Conservation (phyloP, 345 rosid genomes). For the Linum tenue region DNA sequence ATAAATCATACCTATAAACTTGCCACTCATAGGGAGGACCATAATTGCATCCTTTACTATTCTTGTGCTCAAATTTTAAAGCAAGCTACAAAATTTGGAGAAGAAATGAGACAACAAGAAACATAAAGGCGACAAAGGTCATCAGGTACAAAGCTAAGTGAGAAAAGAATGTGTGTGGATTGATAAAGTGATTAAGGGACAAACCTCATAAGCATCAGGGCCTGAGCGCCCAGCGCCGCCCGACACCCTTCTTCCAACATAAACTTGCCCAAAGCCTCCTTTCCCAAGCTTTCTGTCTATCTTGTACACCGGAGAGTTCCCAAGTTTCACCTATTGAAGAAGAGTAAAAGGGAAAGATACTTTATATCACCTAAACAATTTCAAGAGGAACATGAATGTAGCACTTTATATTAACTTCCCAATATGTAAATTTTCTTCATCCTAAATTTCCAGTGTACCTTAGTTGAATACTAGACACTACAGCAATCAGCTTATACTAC, state of each 20-base stretch:
- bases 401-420: too few species aligned
- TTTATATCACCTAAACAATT: not conserved
- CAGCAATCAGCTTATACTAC: not conserved
- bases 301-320: constrained; percentile 19
- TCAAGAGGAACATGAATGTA: too few species aligned
- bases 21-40: constrained; percentile 8
- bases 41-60: constrained; percentile 6
- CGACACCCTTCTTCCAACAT: constrained; percentile 19
- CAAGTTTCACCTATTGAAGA: constrained; percentile 14
- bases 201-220: constrained; percentile 23
- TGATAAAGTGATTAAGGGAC: not conserved
- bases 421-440: too few species aligned
- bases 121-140: not conserved
- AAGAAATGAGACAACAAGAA: not conserved
- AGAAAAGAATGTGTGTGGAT: not conserved
- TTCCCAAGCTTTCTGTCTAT: constrained; percentile 20
- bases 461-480: not conserved
- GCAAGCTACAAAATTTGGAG: constrained; percentile 1
- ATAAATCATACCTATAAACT: not conserved
- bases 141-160: not conserved
- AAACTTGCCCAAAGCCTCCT: constrained; percentile 26
- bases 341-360: not conserved
- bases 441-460: not conserved
- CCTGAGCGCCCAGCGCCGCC: constrained; percentile 13
- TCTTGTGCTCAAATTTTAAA: constrained; percentile 3